These are phyloP conservation scores for Populus hybrid DNA, from an alignment of 441 rosid genomes.

Conservation along the genomic window DNA sequence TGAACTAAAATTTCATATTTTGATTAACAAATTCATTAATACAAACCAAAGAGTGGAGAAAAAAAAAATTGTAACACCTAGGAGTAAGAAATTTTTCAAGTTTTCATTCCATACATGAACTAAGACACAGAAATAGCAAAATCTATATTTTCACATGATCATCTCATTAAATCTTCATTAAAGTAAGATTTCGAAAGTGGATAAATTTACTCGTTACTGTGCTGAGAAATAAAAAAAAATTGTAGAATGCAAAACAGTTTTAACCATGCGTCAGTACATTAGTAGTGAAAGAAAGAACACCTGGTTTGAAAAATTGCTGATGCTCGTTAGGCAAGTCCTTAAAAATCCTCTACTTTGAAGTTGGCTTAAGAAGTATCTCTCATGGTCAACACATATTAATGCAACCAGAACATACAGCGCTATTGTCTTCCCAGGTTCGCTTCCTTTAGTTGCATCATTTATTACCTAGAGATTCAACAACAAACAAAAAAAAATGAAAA, in stretches of 20 bases:
- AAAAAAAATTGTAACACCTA: too few relatives aligned
- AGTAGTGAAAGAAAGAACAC: conserved; percentile 30
- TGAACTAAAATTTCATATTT: too few relatives aligned
- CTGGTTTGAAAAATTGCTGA: conserved; percentile 71
- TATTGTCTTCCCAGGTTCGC: conserved; percentile 91
- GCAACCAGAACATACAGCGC: conserved; percentile 94
- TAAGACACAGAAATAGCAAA: not conserved
- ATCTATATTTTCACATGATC: not conserved
- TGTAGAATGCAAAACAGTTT: not conserved
- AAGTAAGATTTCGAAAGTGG: not conserved
- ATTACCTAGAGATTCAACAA: conserved; percentile 50
- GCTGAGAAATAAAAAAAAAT: too few relatives aligned
- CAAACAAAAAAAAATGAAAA: conserved; percentile 7
- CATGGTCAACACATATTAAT: conserved; percentile 78
- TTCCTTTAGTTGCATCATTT: conserved; percentile 87
- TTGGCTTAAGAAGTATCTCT: conserved; percentile 84
- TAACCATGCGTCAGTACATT: conserved; percentile 5
- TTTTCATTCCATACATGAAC: not conserved
- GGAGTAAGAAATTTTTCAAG: too few relatives aligned
- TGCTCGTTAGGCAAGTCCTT: conserved; percentile 70
- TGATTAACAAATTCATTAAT: too few relatives aligned
- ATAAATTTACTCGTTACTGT: not conserved
- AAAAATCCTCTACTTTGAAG: conserved; percentile 95
- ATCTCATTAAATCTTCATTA: not conserved
- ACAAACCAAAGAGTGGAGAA: too few relatives aligned